Evolutionary conservation across 139 green algal species (phyloP).

Genomic region (Asterochloris sp.): DNA sequence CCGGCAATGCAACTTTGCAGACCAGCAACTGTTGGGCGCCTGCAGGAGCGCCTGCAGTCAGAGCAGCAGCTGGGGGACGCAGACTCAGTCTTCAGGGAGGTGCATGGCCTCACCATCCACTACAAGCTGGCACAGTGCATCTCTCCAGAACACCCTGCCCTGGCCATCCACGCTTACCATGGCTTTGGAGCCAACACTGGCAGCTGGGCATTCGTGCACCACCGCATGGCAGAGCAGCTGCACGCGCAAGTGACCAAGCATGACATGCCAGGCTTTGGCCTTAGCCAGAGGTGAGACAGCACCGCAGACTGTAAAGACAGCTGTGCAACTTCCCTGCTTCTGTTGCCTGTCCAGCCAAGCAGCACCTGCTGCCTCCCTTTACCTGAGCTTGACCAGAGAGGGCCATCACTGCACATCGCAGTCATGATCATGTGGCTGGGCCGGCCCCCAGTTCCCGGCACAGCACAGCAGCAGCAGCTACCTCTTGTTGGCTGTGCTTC

Average conservation of each 20-base stretch:
- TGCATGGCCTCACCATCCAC: slow-evolving; percentile 44
- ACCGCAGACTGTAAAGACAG: not conserved
- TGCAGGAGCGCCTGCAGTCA: slow-evolving; percentile 34
- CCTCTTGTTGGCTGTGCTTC: too few relatives aligned
- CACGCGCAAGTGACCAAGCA: slow-evolving; percentile 63
- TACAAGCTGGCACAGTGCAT: slow-evolving; percentile 35
- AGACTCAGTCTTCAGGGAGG: slow-evolving; percentile 51
- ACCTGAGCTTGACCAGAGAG: too few relatives aligned
- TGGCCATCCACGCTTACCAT: slow-evolving; percentile 70
- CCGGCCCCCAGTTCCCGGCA: too few relatives aligned
- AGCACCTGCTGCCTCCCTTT: too few relatives aligned
- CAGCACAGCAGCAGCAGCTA: too few relatives aligned
- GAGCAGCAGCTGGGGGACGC: slow-evolving; percentile 45
- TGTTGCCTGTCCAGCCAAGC: too few relatives aligned
- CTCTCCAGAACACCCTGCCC: not conserved
- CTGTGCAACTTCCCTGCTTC: not conserved
- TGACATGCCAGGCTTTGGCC: slow-evolving; percentile 85
- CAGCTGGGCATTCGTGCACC: slow-evolving; percentile 56
- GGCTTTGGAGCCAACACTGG: slow-evolving; percentile 84
- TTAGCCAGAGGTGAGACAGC: slow-evolving; percentile 56
- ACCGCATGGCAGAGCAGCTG: slow-evolving; percentile 40
- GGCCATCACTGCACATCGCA: too few relatives aligned
- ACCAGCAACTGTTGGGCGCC: not conserved
- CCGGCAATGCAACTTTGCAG: too few relatives aligned
- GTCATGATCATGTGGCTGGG: too few relatives aligned